A percentile compares a stretch with the other conserved stretches of the same genome.
phyloP scores from a whole-genome alignment of 208 protist species.

The Leishmania braziliensis region DNA sequence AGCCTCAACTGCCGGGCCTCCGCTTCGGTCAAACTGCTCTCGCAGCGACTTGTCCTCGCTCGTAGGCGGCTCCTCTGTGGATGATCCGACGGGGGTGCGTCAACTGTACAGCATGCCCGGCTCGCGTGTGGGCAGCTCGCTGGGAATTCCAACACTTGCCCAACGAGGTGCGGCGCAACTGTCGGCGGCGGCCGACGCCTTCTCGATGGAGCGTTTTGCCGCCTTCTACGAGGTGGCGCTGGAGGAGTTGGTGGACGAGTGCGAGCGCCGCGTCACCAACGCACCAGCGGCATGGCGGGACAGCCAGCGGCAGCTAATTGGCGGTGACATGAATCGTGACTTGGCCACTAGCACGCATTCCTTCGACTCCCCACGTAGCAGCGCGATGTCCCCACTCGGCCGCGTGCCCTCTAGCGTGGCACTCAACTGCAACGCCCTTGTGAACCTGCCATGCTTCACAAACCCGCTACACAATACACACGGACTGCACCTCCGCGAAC shows the following conservation, averaged over 20 bases:
- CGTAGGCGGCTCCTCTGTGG: not conserved
- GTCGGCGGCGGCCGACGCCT: slow-evolving; percentile 11
- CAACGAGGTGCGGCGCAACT: not conserved
- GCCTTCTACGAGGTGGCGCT: slow-evolving; percentile 78
- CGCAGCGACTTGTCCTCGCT: slow-evolving; percentile 14
- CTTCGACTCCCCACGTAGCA: slow-evolving; percentile 52
- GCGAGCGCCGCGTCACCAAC: slow-evolving; percentile 67
- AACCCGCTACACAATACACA: slow-evolving; percentile 11
- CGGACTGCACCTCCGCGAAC: slow-evolving; percentile 1
- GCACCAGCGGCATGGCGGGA: slow-evolving; percentile 31
- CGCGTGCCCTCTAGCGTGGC: slow-evolving; percentile 1
- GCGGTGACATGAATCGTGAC: slow-evolving; percentile 32
- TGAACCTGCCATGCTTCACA: slow-evolving; percentile 17
- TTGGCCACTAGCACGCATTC: slow-evolving; percentile 38
- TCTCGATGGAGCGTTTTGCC: slow-evolving; percentile 57
- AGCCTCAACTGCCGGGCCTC: not conserved
- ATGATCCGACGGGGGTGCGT: slow-evolving; percentile 32
- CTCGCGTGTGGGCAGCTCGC: slow-evolving; percentile 22
- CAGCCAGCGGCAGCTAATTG: slow-evolving; percentile 30
- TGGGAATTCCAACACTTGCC: slow-evolving; percentile 3
- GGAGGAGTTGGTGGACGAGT: slow-evolving; percentile 72
- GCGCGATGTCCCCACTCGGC: slow-evolving; percentile 16
- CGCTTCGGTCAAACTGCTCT: not conserved
- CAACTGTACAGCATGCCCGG: slow-evolving; percentile 32
- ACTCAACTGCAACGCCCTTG: not conserved